phyloP scores from a whole-genome alignment of 805 yeast genomes.

The Metschnikowia corniflorae region DNA sequence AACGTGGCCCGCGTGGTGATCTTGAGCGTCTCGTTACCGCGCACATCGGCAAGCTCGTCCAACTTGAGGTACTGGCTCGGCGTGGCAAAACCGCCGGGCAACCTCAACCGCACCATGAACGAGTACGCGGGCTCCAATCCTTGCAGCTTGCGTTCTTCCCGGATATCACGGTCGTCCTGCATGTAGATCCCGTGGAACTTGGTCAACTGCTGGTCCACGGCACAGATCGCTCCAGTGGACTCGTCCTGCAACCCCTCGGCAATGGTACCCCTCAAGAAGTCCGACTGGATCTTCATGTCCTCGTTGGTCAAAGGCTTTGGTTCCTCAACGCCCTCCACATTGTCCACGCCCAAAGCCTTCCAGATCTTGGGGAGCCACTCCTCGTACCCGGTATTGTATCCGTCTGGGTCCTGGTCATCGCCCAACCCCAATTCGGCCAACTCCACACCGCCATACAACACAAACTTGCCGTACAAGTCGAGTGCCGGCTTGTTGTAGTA shows the following conservation, averaged over 20 bases:
- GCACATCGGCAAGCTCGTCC: conserved; percentile 72
- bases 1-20: conserved; percentile 95
- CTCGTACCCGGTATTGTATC: conserved; percentile 85
- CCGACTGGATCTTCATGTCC: conserved; percentile 86
- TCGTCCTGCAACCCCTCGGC: conserved; percentile 78
- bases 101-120: conserved; percentile 94
- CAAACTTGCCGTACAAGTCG: conserved; percentile 65
- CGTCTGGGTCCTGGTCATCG: conserved; percentile 97
- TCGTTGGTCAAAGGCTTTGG: conserved; percentile 91
- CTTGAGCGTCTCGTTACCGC: conserved; percentile 92
- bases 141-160: conserved; percentile 88
- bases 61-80: conserved; percentile 87
- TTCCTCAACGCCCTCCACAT: conserved; percentile 77
- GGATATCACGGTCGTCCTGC: conserved; percentile 96
- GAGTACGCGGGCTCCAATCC: conserved; percentile 94
- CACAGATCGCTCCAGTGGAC: conserved; percentile 86
- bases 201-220: conserved; percentile 89
- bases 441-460: conserved; percentile 68
- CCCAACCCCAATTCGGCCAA: conserved; percentile 81
- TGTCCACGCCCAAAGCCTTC: conserved; percentile 86
- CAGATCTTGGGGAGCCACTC: conserved; percentile 83
- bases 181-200: conserved; percentile 97
- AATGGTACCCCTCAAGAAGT: conserved; percentile 89
- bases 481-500: conserved; percentile 89
- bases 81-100: conserved; percentile 88